phyloP scores from a whole-genome alignment of 2,329 filamentous ascomycete genomes.

The Monilinia fructigena region DNA sequence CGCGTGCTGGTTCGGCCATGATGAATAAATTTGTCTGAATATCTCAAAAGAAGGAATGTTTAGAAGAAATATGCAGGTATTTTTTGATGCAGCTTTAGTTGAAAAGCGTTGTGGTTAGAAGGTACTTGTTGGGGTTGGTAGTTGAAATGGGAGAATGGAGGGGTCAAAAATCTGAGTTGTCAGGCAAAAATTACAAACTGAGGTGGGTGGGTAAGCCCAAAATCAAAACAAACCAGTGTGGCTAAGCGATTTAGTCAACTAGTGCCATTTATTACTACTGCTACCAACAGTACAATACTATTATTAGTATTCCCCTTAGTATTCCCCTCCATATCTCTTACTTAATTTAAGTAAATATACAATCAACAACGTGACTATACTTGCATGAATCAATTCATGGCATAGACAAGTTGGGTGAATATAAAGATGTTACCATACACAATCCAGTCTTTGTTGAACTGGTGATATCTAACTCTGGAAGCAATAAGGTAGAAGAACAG shows the following conservation, averaged over 20 bases:
- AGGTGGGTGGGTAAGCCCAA: neutral
- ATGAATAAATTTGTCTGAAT: slow-evolving; percentile 21
- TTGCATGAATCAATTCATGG: neutral
- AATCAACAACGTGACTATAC: neutral
- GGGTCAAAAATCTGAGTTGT: slow-evolving; percentile 24
- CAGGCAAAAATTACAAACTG: slow-evolving; percentile 17
- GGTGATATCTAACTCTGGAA: too few relatives aligned
- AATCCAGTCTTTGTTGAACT: too few relatives aligned
- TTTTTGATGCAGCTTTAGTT: slow-evolving; percentile 11
- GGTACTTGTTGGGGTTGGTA: slow-evolving; percentile 18
- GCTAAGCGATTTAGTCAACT: slow-evolving; percentile 15
- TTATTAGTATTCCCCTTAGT: too few relatives aligned
- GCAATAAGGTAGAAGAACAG: neutral
- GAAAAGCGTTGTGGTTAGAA: slow-evolving; percentile 19
- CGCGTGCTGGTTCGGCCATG: slow-evolving; percentile 41
- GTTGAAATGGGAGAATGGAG: slow-evolving; percentile 22
- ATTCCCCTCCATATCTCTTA: too few relatives aligned
- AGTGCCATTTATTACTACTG: neutral
- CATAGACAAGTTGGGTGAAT: neutral
- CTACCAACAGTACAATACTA: too few relatives aligned
- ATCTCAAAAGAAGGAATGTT: neutral
- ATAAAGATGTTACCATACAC: too few relatives aligned
- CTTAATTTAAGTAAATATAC: too few relatives aligned
- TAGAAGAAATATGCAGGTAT: slow-evolving; percentile 13
- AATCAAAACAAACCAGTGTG: slow-evolving; percentile 20